These are phyloP conservation scores for Ganoderma lingzhi DNA, from an alignment of 1,284 basidiomycete genomes.

Conservation along the genomic window DNA sequence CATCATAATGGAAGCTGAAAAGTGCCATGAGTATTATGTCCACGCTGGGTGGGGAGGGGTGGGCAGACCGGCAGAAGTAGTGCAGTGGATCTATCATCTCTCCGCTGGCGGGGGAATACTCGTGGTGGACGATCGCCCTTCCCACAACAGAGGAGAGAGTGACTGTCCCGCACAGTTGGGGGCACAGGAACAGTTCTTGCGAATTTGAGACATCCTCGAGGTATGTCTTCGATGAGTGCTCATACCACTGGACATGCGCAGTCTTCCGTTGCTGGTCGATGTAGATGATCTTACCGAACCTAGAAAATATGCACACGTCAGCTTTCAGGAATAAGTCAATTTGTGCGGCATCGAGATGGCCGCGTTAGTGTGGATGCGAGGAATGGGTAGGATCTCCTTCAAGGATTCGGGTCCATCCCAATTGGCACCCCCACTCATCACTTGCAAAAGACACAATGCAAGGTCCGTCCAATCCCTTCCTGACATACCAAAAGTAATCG, in stretches of 20 bases:
- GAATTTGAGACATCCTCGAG: slow-evolving; percentile 64
- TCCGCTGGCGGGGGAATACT: background rate
- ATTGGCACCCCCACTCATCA: no score
- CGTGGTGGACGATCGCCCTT: slow-evolving; percentile 51
- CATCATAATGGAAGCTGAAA: slow-evolving; percentile 35
- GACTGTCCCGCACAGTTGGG: slow-evolving; percentile 53
- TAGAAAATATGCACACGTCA: slow-evolving; percentile 35
- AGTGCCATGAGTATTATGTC: background rate
- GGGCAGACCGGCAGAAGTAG: slow-evolving; percentile 67
- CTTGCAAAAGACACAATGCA: no score
- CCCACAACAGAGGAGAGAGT: slow-evolving; percentile 44
- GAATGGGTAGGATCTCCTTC: no score
- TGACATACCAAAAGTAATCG: slow-evolving; percentile 67
- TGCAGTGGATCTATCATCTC: slow-evolving; percentile 37
- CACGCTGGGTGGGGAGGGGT: background rate
- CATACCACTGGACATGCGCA: slow-evolving; percentile 75
- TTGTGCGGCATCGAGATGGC: slow-evolving; percentile 8
- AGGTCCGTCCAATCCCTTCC: background rate
- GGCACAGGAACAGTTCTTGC: slow-evolving; percentile 69
- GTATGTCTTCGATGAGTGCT: slow-evolving; percentile 67
- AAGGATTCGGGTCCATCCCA: no score
- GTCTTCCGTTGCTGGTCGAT: slow-evolving; percentile 50
- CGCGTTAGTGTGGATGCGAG: background rate
- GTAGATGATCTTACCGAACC: slow-evolving; percentile 71
- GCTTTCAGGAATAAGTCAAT: background rate